Evolutionary conservation across 73 alveolate species (phyloP).

Genomic region (Paramecium biaurelia): DNA sequence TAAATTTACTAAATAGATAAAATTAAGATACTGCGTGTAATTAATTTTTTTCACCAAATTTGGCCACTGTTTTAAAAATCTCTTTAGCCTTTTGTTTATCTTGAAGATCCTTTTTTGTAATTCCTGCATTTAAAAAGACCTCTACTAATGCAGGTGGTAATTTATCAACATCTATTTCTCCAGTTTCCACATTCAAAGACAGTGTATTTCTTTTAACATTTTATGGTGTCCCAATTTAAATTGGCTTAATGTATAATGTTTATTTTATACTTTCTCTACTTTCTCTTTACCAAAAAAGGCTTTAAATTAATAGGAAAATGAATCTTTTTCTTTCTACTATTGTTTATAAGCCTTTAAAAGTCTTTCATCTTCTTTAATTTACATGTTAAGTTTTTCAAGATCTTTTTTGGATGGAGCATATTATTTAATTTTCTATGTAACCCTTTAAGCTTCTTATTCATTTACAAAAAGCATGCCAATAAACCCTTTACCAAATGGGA

Average conservation of each 20-base stretch:
- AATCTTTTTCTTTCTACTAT: neutral
- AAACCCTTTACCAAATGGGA: neutral
- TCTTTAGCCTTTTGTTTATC: slow-evolving; percentile 8
- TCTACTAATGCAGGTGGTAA: slow-evolving; percentile 11
- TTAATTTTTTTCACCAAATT: neutral
- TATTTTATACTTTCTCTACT: neutral
- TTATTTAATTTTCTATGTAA: neutral
- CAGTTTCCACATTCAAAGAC: slow-evolving; percentile 20
- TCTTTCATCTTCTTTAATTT: neutral
- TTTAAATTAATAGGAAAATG: neutral
- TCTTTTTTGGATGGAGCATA: slow-evolving; percentile 6
- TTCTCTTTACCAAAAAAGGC: neutral
- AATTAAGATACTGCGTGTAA: neutral
- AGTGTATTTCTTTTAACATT: neutral
- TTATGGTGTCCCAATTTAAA: neutral
- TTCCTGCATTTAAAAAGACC: slow-evolving; percentile 33
- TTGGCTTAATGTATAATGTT: neutral
- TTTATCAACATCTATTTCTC: slow-evolving; percentile 1
- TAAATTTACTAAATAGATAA: neutral
- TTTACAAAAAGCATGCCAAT: neutral
- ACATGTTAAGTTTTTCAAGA: neutral
- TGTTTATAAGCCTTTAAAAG: neutral
- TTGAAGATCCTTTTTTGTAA: slow-evolving; percentile 32
- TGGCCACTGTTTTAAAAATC: neutral
- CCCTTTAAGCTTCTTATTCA: neutral